Base-by-base conservation (phyloP, 345 rosid species). In the Hypericum androsaemum region DNA sequence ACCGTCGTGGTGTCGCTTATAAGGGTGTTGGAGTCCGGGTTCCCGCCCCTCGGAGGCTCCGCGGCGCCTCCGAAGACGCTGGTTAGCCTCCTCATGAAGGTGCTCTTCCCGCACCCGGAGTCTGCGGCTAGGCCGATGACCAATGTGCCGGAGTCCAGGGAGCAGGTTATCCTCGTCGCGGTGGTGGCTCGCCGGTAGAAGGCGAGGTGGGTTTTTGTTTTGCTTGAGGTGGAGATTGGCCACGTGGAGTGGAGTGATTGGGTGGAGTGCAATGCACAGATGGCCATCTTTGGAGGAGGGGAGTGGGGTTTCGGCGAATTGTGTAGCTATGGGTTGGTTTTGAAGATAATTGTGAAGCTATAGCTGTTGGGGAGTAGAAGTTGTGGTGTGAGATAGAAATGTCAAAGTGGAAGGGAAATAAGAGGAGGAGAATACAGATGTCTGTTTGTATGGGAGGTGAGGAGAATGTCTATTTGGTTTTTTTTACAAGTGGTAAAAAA, bases 1-100 rank as follows among this genome's bases (percentile, higher is more conserved):
- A 92, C 98, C 0, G 98, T 84, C 13, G 96, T 92, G 2, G 67
- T 84, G 60, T 92, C 96, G 50, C 95, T 87, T 61, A 88, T 83
- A 47, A 92, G 86, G 0, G 98, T 87, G 78, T 87, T 87, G 2
- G 98, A 90, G 55, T 90, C 98, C 8, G 98, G 98, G 66, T 87
- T 90, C 47, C 96, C 98, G 6, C 96, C 98, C 62, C 63, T 84
- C 0, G 96, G 98, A 50, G 98, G 89, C 82, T 79, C 83, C 0
- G 95, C 98, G 0, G 96, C 96, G 0, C 98, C 98, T 6, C 98
- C 98, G 8, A 89, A 89, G 49, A 89, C 98, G 42, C 94, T 83
- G 0, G 98, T 89, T 8, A 89, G 69, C 60, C 98, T 71, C 70
- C 98, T 16, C 49, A 46, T 46, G 49, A 46, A 46, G 16, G 49